These are phyloP conservation scores for Penicillium concentricum DNA, from an alignment of 2,329 filamentous ascomycete genomes.

Conservation along the genomic window DNA sequence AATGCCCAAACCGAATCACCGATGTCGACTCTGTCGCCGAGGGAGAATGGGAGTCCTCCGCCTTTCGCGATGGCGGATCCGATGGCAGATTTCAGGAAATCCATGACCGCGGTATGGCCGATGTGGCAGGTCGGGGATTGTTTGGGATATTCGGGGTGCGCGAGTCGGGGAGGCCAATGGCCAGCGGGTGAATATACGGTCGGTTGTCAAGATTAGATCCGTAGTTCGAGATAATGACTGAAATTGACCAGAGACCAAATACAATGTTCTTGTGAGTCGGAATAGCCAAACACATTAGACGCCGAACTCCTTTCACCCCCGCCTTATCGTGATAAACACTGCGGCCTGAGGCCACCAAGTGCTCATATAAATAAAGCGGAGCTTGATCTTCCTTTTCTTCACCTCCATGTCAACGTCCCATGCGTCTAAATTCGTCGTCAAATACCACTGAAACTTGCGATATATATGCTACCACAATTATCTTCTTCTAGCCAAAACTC, in stretches of 20 bases:
- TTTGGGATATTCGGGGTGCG: constrained; percentile 6
- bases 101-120: constrained; percentile 59
- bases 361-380: constrained; percentile 1
- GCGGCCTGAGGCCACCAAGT: neutral
- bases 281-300: neutral
- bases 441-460: neutral
- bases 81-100: constrained; percentile 96
- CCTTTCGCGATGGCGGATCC: constrained; percentile 95
- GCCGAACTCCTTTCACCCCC: constrained; percentile 13
- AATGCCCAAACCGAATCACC: constrained; percentile 96
- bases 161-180: constrained; percentile 8
- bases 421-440: neutral
- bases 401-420: neutral
- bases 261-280: neutral
- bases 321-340: constrained; percentile 18
- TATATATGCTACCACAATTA: neutral
- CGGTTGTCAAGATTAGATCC: no score
- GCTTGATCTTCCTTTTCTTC: constrained; percentile 1
- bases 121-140: constrained; percentile 7
- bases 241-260: neutral
- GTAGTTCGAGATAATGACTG: neutral
- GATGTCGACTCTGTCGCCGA: constrained; percentile 88
- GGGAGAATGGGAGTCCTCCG: constrained; percentile 85
- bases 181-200: neutral
- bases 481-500: neutral